Evolutionary conservation across 2,329 filamentous ascomycete genomes (phyloP), one percentile per base, ranked within the genome.

Genomic region (Bipolaris sorokiniana): DNA sequence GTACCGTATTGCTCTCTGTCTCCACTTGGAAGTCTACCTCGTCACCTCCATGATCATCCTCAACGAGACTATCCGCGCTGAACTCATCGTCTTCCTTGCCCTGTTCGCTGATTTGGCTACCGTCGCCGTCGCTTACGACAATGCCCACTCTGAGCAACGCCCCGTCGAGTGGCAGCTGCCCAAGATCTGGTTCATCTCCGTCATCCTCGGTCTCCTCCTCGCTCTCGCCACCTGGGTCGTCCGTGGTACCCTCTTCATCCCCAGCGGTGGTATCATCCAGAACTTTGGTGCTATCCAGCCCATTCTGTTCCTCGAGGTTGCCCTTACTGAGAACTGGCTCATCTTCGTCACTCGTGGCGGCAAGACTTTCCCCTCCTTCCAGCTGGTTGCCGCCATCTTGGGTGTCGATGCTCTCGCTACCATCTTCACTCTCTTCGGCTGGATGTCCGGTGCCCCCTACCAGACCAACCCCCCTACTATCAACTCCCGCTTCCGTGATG

Each of bases 111-210:
- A 92, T 84, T 80, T 92, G 78, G 89, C 89, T 59, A 92, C 89
- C 62, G 89, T 92, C 64, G 89, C 89, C 58, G 86, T 91, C 56
- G 89, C 89, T 47, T 91, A 91, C 80, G 89, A 92, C 74, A 91
- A 91, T 75, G 89, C 89, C 45, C 87, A 90, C 80, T 90, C 87
- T 69, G 89, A 92, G 73, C 83, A 83, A 59, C 86, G 89, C 37
- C 89, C 89, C 13, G 89, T 91, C 69, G 89, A 91, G 77, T 92
- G 89, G 89, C 89, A 92, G 79, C 76, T 92, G 63, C 88, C 89
- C 63, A 92, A 91, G 83, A 91, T 91, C 74, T 91, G 89, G 89
- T 83, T 91, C 65, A 90, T 92, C 70, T 88, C 85, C 61, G 81
- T 89, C 64, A 79, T 89, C 58, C 84, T 91, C 48, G 89, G 89